These are phyloP conservation scores for Fraxinus sp. DNA, from an alignment of 305 asterid species.

Conservation along the genomic window DNA sequence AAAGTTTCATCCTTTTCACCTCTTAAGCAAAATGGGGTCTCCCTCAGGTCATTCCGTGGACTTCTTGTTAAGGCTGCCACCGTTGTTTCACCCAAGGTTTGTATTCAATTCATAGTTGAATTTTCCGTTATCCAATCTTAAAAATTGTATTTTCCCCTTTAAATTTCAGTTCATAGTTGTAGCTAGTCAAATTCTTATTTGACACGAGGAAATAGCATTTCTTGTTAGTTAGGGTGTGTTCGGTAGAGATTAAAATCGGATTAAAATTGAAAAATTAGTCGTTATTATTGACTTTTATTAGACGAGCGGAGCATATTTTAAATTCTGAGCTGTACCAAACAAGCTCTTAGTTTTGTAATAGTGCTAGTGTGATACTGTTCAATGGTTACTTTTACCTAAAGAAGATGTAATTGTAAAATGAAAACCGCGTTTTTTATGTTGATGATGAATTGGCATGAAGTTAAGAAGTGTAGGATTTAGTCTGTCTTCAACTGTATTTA, in stretches of 20 bases:
- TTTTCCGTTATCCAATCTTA: background rate
- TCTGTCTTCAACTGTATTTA: background rate
- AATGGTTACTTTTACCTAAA: background rate
- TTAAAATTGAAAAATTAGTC: too few relatives aligned
- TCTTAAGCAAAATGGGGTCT: slow-evolving; percentile 33
- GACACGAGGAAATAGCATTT: background rate
- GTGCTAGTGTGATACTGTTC: background rate
- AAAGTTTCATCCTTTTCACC: slow-evolving; percentile 32
- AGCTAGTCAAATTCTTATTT: background rate
- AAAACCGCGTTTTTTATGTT: background rate
- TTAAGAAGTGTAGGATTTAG: background rate
- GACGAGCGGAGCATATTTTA: too few relatives aligned
- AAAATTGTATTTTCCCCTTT: background rate
- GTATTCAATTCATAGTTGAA: background rate
- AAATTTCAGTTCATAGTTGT: background rate
- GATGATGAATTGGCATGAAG: background rate
- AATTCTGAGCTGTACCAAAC: too few relatives aligned
- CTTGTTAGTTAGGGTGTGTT: background rate
- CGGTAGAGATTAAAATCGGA: too few relatives aligned
- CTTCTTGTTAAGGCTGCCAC: slow-evolving; percentile 86
- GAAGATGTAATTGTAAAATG: background rate
- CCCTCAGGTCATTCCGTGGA: slow-evolving; percentile 45
- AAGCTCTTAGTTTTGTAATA: background rate
- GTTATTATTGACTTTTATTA: too few relatives aligned
- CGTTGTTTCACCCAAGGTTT: slow-evolving; percentile 80